phyloP scores from a whole-genome alignment of 2,329 filamentous ascomycete genomes.

The Nothopassalora personata region DNA sequence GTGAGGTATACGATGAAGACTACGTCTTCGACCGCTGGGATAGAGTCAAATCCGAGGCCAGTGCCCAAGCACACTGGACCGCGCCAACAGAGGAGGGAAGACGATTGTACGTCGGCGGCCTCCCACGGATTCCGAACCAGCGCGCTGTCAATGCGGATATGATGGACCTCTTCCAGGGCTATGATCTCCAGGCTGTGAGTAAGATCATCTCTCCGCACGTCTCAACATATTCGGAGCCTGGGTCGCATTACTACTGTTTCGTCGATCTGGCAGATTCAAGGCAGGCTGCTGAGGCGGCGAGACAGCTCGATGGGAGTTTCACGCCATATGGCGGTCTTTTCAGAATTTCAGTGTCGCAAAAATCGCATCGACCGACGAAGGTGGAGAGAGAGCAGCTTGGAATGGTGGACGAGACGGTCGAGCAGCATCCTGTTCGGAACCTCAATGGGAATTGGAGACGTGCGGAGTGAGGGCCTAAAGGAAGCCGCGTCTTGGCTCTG shows the following conservation, averaged over 20 bases:
- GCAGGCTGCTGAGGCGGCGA: conserved; percentile 24
- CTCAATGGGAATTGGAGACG: not conserved
- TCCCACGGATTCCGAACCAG: conserved; percentile 42
- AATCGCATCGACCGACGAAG: conserved; percentile 1
- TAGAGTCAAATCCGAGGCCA: conserved; percentile 33
- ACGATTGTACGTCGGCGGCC: conserved; percentile 43
- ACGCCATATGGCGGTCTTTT: conserved; percentile 18
- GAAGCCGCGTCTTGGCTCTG: no score
- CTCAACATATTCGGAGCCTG: conserved; percentile 4
- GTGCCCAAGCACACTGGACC: conserved; percentile 21
- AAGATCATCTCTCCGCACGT: conserved; percentile 36
- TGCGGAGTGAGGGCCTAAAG: not conserved
- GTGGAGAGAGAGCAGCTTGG: not conserved
- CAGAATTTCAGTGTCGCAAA: conserved; percentile 15
- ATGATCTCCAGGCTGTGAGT: conserved; percentile 44
- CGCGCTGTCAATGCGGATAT: conserved; percentile 40
- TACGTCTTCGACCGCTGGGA: conserved; percentile 40
- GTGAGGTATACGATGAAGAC: not conserved
- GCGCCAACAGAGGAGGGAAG: conserved; percentile 33
- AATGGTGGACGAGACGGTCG: not conserved
- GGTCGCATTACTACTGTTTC: conserved; percentile 28
- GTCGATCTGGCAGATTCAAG: conserved; percentile 25
- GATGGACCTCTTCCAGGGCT: conserved; percentile 41
- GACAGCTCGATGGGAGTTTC: conserved; percentile 21
- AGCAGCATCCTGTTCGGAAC: not conserved